Percentiles rank a stretch among this genome's conserved stretches.
phyloP scores from a whole-genome alignment of 148 eudicot species.

The Amaranthus palmeri region DNA sequence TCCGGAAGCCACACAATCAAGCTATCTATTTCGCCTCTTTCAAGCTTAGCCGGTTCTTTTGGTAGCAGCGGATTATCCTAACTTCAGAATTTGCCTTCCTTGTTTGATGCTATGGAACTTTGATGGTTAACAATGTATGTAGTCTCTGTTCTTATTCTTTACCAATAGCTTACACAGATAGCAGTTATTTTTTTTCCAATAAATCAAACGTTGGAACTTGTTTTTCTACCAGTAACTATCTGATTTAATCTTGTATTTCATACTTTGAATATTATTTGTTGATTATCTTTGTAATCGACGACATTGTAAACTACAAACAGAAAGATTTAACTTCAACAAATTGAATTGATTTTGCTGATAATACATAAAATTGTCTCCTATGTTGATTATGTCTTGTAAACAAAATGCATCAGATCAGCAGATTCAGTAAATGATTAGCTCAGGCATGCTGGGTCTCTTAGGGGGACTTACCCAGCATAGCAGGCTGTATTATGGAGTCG shows the following conservation, averaged over 20 bases:
- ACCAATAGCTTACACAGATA: constrained; percentile 10
- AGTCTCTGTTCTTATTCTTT: constrained; percentile 23
- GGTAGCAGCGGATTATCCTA: constrained; percentile 40
- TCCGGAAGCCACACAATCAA: constrained; percentile 51
- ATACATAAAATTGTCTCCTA: neutral
- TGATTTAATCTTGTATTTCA: constrained; percentile 15
- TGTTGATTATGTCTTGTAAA: neutral
- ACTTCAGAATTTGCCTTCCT: constrained; percentile 6
- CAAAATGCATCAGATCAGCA: constrained; percentile 3
- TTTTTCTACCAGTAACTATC: constrained; percentile 11
- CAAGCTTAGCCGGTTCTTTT: constrained; percentile 43
- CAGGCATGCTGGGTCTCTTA: no score
- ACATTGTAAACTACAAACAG: constrained; percentile 15
- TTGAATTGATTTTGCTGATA: neutral
- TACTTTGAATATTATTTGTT: constrained; percentile 6
- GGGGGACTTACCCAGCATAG: no score
- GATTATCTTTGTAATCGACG: constrained; percentile 15
- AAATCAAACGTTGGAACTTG: neutral
- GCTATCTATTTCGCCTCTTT: constrained; percentile 33
- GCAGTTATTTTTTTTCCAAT: constrained; percentile 3
- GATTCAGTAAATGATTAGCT: no score
- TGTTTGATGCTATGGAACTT: constrained; percentile 18
- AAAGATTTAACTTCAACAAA: constrained; percentile 6
- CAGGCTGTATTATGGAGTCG: no score
- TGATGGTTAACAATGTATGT: constrained; percentile 22